Conservation (phyloP, 1,139 yeast genomes). For the Yamadazyma songkhlaensis region DNA sequence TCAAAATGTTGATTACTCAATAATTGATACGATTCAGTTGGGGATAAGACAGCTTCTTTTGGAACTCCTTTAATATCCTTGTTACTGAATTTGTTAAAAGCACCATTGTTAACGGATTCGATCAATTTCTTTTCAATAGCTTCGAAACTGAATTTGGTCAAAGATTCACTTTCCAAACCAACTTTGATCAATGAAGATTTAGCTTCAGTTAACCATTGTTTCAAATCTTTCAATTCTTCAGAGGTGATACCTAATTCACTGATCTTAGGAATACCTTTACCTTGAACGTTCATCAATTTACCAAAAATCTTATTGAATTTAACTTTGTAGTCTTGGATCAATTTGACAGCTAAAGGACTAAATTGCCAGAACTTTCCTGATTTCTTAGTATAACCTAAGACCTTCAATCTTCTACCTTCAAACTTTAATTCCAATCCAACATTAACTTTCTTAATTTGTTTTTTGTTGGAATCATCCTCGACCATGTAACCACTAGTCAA, state of each 20-base stretch:
- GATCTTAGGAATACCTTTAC: slow-evolving; percentile 27
- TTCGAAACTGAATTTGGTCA: slow-evolving; percentile 63
- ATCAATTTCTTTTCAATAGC: slow-evolving; percentile 68
- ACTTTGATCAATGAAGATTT: slow-evolving; percentile 60
- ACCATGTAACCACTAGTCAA: slow-evolving; percentile 74
- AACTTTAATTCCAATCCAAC: slow-evolving; percentile 85
- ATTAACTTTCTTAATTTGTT: slow-evolving; percentile 48
- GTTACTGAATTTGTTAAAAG: slow-evolving; percentile 34
- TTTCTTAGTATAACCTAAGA: slow-evolving; percentile 79
- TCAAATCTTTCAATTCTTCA: slow-evolving; percentile 41
- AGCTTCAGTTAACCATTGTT: slow-evolving; percentile 57
- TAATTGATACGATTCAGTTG: slow-evolving; percentile 68
- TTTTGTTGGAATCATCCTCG: slow-evolving; percentile 43
- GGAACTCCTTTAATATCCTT: slow-evolving; percentile 82
- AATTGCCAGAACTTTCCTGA: slow-evolving; percentile 77
- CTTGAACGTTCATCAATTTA: slow-evolving; percentile 13
- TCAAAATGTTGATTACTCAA: slow-evolving; percentile 74
- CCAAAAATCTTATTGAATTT: slow-evolving; percentile 54
- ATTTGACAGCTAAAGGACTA: slow-evolving; percentile 68
- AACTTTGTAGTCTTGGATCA: slow-evolving; percentile 59
- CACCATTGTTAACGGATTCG: slow-evolving; percentile 39
- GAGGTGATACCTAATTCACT: slow-evolving; percentile 21
- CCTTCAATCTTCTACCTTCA: slow-evolving; percentile 77
- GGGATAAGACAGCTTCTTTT: slow-evolving; percentile 75
- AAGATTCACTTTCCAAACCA: slow-evolving; percentile 74